These are phyloP conservation scores for Straminergon stramineum DNA, from an alignment of 225 moss, liverwort and hornwort species.

Conservation along the genomic window DNA sequence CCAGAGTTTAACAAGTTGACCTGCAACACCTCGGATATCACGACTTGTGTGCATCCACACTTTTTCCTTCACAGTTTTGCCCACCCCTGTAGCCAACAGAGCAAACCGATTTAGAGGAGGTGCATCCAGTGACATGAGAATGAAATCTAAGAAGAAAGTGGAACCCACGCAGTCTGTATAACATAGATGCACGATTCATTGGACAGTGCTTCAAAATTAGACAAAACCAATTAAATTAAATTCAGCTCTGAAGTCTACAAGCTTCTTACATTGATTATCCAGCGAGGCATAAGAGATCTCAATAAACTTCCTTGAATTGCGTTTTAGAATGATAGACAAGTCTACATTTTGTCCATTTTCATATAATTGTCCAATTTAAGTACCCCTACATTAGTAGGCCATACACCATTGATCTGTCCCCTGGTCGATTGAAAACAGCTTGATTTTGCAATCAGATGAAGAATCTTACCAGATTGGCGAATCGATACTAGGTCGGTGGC, in stretches of 20 bases:
- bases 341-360: neutral
- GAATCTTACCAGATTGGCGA: constrained; percentile 48
- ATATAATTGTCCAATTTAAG: neutral
- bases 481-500: constrained; percentile 49
- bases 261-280: neutral
- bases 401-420: neutral
- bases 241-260: neutral
- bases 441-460: neutral
- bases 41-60: constrained; percentile 68
- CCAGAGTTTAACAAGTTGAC: constrained; percentile 65
- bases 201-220: neutral
- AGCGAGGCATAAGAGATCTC: neutral
- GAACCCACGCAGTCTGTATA: neutral
- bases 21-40: constrained; percentile 56
- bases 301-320: neutral
- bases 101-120: neutral
- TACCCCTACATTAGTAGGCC: neutral
- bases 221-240: neutral
- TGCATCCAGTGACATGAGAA: neutral
- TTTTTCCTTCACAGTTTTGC: constrained; percentile 60
- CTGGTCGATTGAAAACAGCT: neutral
- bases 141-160: neutral
- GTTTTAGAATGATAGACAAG: neutral
- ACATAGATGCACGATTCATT: neutral
- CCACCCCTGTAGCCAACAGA: constrained; percentile 32